Conservation (phyloP, 208 protist species). For the Acanthamoeba healyi region DNA sequence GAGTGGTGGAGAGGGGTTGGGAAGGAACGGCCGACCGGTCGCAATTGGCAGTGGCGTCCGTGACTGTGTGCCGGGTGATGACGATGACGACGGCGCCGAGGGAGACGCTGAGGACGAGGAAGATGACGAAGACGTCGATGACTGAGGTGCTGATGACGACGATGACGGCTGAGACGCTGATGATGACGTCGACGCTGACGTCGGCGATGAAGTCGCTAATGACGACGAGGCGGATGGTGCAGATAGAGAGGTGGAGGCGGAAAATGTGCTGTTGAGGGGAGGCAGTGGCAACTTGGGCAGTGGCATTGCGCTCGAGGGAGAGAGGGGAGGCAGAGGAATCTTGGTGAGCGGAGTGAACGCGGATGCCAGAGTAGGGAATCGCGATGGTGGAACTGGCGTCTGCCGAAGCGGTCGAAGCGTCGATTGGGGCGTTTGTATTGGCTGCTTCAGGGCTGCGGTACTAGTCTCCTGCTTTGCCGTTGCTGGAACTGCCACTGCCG, state of each 20-base stretch:
- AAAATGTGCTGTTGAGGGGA: constrained; percentile 25
- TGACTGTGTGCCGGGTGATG: background rate
- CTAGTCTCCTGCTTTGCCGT: background rate
- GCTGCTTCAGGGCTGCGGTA: background rate
- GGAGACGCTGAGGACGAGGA: background rate
- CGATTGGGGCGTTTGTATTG: background rate
- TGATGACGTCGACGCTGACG: too few relatives aligned
- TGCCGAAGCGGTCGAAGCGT: background rate
- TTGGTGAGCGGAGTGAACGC: constrained; percentile 13
- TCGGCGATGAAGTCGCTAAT: too few relatives aligned
- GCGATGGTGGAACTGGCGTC: background rate
- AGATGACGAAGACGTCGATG: background rate
- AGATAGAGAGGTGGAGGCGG: background rate
- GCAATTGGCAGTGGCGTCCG: background rate
- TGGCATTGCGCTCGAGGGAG: background rate
- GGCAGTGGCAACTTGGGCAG: constrained; percentile 1
- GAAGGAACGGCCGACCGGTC: background rate
- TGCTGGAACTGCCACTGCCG: background rate
- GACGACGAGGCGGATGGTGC: background rate
- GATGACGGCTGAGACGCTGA: too few relatives aligned
- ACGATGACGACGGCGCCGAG: background rate
- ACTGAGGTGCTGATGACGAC: too few relatives aligned
- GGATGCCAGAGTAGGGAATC: background rate
- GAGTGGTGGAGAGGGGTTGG: background rate
- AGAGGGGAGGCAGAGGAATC: background rate